Evolutionary conservation across 257 asterid genomes (phyloP).

Genomic region (Anisodus tanguticus): DNA sequence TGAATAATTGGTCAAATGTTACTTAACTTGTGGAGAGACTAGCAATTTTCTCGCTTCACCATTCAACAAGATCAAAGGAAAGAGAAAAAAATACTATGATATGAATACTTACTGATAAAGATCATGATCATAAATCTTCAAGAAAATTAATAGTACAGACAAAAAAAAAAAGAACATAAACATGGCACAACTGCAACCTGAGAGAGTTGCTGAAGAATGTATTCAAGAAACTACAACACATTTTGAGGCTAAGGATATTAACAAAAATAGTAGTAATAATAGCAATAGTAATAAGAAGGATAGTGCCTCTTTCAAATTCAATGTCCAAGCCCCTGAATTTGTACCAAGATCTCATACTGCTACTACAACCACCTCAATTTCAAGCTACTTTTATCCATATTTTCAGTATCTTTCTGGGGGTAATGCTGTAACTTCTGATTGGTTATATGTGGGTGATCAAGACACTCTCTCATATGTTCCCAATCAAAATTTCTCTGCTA

Average conservation of each 20-base stretch:
- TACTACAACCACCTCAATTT: constrained; percentile 46
- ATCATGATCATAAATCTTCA: constrained; percentile 9
- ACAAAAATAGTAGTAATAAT: neutral
- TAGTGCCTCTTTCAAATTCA: constrained; percentile 59
- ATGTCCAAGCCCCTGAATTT: constrained; percentile 88
- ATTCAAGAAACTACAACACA: constrained; percentile 10
- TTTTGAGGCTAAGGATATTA: constrained; percentile 29
- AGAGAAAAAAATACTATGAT: neutral
- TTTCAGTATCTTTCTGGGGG: constrained; percentile 58
- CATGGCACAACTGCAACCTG: constrained; percentile 58
- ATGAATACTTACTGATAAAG: neutral
- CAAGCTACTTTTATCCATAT: constrained; percentile 75
- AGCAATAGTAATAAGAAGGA: constrained; percentile 31
- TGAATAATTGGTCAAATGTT: constrained; percentile 13
- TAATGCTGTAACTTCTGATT: constrained; percentile 45
- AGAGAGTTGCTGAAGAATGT: constrained; percentile 24
- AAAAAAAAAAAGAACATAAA: neutral
- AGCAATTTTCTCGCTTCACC: constrained; percentile 17
- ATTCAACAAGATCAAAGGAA: constrained; percentile 20
- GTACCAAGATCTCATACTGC: constrained; percentile 56
- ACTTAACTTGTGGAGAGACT: constrained; percentile 25
- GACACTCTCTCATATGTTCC: constrained; percentile 47
- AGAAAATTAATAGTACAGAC: neutral
- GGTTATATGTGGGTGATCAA: constrained; percentile 52
- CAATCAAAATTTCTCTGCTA: constrained; percentile 30